Evolutionary conservation across 805 yeast genomes (phyloP), one percentile per base, ranked within the genome.

Genomic region (Lipomyces yamadae): DNA sequence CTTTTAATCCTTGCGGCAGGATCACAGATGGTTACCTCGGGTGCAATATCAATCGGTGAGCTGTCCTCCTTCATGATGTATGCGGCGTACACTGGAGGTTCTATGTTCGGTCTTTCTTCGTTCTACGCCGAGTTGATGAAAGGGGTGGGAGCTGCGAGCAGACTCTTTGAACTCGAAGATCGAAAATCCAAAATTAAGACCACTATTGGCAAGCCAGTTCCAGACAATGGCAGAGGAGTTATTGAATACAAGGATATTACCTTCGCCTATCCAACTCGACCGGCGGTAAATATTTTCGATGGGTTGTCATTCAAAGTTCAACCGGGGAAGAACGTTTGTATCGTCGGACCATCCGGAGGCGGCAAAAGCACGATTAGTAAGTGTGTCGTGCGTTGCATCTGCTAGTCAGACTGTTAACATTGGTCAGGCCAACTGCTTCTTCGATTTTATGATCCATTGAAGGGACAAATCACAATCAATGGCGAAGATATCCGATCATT

Each of bases 281-380:
- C 87, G 18, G 86, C 90, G 64, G 85, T 88, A 56, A 77, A 78
- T 24, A 88, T 94, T 32, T 92, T 94, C 78, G 73, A 80, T 1
- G 79, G 84, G 30, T 78, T 93, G 63, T 81, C 85, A 70, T 81
- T 94, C 64, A 81, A 79, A 1, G 87, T 94, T 56, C 76, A 81
- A 15, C 86, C 90, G 42, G 98, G 98, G 13, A 93, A 91, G 72
- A 94, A 94, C 73, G 87, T 93, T 15, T 93, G 98, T 76, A 86
- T 94, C 66, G 98, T 93, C 18, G 98, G 98, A 1, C 97, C 97
- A n/a, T 89, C 96, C 42, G 98, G 98, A 1, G 90, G 97, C 68
- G 98, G 98, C 33, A 94, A 94, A 76, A 91, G 97, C 18, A 93
- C 98, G 0, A 85, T 94, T 2, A 84, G 93, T 7, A 91, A 92